Percentiles rank a stretch among this genome's conserved stretches.
phyloP scores from a whole-genome alignment of 2,329 filamentous ascomycete genomes.

The Paramyrothecium sp. region DNA sequence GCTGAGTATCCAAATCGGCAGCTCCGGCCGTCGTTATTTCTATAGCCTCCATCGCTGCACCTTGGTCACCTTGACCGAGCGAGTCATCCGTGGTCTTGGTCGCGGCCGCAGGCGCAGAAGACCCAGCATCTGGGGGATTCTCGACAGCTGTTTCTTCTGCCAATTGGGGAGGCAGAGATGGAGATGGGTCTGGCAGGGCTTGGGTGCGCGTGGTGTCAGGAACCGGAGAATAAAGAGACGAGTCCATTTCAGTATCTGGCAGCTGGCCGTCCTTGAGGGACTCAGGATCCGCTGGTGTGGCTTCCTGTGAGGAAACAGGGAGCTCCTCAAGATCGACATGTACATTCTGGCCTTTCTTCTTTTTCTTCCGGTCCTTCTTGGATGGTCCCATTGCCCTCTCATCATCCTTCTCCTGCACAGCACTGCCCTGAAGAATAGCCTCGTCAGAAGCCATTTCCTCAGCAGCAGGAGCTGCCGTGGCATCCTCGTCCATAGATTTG shows the following conservation, averaged over 20 bases:
- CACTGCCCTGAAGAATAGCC: slow-evolving; percentile 10
- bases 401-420: slow-evolving; percentile 5
- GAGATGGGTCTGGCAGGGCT: neutral
- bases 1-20: neutral
- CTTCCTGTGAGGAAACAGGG: neutral
- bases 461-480: neutral
- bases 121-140: neutral
- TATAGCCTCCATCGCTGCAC: neutral
- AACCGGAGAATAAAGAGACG: neutral
- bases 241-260: neutral
- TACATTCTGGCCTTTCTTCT: slow-evolving; percentile 12
- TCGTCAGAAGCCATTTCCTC: slow-evolving; percentile 7
- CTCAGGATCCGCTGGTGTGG: neutral
- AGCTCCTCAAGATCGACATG: slow-evolving; percentile 9
- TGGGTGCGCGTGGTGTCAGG: neutral
- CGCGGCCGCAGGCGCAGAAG: neutral
- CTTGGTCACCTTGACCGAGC: neutral
- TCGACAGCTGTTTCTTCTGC: neutral
- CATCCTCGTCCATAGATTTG: slow-evolving; percentile 6
- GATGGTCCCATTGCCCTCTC: slow-evolving; percentile 8
- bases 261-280: neutral
- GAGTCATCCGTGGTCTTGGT: neutral
- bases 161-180: neutral
- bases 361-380: slow-evolving; percentile 31
- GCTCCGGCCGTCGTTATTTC: neutral